Conservation (phyloP, 2,329 filamentous ascomycete genomes). For the Beauveria medogensis region DNA sequence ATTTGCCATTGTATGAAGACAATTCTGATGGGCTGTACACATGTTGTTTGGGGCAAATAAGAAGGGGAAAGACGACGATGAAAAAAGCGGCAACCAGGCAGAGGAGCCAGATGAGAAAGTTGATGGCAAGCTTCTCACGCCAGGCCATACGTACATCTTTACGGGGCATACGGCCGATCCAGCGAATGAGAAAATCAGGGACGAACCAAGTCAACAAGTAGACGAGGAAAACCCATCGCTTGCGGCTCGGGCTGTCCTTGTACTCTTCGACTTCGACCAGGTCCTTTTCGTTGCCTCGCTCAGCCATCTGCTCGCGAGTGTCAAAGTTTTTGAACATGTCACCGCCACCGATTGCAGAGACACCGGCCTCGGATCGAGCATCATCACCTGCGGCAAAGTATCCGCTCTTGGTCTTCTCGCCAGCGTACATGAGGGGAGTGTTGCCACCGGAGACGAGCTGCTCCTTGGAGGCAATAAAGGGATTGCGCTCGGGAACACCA, state of each 20-base stretch:
- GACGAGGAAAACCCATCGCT: conserved; percentile 82
- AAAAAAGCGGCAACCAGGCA: conserved; percentile 78
- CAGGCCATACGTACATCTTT: conserved; percentile 90
- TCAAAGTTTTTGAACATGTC: conserved; percentile 99
- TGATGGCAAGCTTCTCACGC: conserved; percentile 97
- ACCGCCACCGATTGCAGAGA: conserved; percentile 80
- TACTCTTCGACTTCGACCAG: conserved; percentile 86
- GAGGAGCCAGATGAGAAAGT: conserved; percentile 88
- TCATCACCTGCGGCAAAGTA: conserved; percentile 78
- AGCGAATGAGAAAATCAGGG: conserved; percentile 73
- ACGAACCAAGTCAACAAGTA: conserved; percentile 79
- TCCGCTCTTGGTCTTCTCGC: conserved; percentile 67
- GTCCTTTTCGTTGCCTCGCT: conserved; percentile 86
- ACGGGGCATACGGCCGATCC: conserved; percentile 75
- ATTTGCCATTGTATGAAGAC: conserved; percentile 63
- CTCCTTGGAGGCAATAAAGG: conserved; percentile 57
- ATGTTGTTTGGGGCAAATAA: conserved; percentile 88
- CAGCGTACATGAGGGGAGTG: conserved; percentile 51
- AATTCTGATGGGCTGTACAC: conserved; percentile 78
- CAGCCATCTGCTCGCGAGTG: conserved; percentile 86
- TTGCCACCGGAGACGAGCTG: conserved; percentile 44
- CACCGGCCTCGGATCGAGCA: conserved; percentile 81
- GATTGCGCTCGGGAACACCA: conserved; percentile 33
- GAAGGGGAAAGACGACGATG: conserved; percentile 74
- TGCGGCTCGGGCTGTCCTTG: conserved; percentile 68